phyloP scores from a whole-genome alignment of 2,329 filamentous ascomycete genomes.

The Pseudopyrenochaeta lycopersici region DNA sequence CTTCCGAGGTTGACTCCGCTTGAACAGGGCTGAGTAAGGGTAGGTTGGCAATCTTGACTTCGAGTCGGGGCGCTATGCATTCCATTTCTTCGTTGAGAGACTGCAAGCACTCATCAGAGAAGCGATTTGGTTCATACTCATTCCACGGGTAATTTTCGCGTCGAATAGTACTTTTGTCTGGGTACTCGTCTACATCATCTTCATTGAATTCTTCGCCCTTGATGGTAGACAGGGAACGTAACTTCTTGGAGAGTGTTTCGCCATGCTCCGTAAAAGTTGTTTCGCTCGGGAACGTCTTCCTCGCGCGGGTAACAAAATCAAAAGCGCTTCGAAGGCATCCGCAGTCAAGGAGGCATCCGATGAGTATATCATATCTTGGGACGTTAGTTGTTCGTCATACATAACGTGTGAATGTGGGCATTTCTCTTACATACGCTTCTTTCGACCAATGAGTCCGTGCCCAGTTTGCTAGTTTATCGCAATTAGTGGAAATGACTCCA shows the following conservation, averaged over 20 bases:
- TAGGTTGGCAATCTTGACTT: constrained; percentile 77
- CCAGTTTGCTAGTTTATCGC: constrained; percentile 25
- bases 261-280: constrained; percentile 64
- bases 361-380: constrained; percentile 43
- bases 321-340: constrained; percentile 74
- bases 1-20: constrained; percentile 58
- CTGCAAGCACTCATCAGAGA: constrained; percentile 63
- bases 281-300: constrained; percentile 64
- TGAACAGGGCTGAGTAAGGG: constrained; percentile 65
- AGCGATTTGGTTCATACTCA: constrained; percentile 66
- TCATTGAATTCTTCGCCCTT: constrained; percentile 42
- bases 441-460: constrained; percentile 33
- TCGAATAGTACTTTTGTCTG: constrained; percentile 75
- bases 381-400: constrained; percentile 12
- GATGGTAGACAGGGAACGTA: constrained; percentile 32
- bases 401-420: not conserved
- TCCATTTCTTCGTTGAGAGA: constrained; percentile 76
- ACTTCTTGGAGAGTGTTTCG: constrained; percentile 56
- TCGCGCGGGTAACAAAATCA: constrained; percentile 71
- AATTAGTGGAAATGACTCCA: constrained; percentile 1
- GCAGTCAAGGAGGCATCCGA: constrained; percentile 65
- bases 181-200: constrained; percentile 65
- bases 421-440: constrained; percentile 39
- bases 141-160: constrained; percentile 73
- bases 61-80: constrained; percentile 79